Percentiles rank a stretch among this genome's conserved stretches.
Evolutionary conservation across 2,329 filamentous ascomycete species (phyloP).

Genomic region (Claviceps sorghi): DNA sequence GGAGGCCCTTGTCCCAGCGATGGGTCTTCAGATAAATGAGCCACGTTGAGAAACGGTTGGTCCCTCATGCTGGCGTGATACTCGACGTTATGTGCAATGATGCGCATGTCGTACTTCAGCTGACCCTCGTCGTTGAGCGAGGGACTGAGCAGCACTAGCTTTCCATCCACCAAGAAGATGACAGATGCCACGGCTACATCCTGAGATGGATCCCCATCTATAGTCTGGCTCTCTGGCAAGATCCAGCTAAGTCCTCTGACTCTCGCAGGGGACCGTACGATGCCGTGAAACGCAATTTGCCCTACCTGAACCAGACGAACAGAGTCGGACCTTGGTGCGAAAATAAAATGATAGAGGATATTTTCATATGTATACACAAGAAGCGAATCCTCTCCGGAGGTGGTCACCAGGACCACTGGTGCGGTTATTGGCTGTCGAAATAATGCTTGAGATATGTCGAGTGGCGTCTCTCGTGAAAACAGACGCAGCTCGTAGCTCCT

Average conservation of each 20-base stretch:
- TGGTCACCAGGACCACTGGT: slow-evolving; percentile 77
- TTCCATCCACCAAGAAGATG: slow-evolving; percentile 91
- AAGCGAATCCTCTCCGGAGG: slow-evolving; percentile 84
- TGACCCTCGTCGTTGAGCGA: slow-evolving; percentile 68
- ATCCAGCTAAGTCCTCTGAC: slow-evolving; percentile 94
- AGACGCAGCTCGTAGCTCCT: slow-evolving; percentile 75
- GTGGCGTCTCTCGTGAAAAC: slow-evolving; percentile 71
- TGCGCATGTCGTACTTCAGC: slow-evolving; percentile 95
- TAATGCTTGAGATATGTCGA: slow-evolving; percentile 59
- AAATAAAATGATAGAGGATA: slow-evolving; percentile 85
- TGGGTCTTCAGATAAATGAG: slow-evolving; percentile 12
- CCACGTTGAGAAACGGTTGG: slow-evolving; percentile 38
- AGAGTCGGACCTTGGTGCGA: slow-evolving; percentile 53
- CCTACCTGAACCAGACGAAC: slow-evolving; percentile 83
- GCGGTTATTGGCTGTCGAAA: slow-evolving; percentile 66
- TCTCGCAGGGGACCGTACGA: slow-evolving; percentile 81
- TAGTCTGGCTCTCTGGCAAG: slow-evolving; percentile 74
- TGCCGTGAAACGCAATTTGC: slow-evolving; percentile 93
- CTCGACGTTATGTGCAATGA: slow-evolving; percentile 90
- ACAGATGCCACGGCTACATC: slow-evolving; percentile 91
- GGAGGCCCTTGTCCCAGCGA: slow-evolving; percentile 15
- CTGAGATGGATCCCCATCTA: slow-evolving; percentile 85
- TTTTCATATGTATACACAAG: slow-evolving; percentile 97
- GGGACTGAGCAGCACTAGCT: slow-evolving; percentile 81
- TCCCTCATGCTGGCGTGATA: slow-evolving; percentile 90